Conservation (phyloP, 2,329 filamentous ascomycete species). For the Ophiosphaerella herpotricha region DNA sequence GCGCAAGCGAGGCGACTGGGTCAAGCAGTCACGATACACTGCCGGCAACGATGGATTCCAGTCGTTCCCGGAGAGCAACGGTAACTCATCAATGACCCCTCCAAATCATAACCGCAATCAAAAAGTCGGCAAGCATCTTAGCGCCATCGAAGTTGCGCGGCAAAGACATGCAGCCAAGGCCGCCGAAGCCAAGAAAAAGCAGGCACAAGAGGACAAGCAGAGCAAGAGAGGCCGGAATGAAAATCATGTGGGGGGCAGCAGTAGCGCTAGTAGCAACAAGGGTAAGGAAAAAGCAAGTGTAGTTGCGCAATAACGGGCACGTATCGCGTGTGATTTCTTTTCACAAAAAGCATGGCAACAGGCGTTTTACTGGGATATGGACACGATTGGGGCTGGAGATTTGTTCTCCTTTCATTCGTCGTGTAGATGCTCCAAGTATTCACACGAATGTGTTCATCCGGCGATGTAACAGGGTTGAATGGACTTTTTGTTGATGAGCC, state of each 20-base stretch:
- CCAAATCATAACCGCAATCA: slow-evolving; percentile 15
- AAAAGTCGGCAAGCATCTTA: slow-evolving; percentile 34
- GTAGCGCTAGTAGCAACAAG: slow-evolving; percentile 18
- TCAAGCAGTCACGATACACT: slow-evolving; percentile 60
- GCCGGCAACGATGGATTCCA: slow-evolving; percentile 58
- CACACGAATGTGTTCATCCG: no score
- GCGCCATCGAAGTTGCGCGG: slow-evolving; percentile 60
- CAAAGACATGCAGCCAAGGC: slow-evolving; percentile 58
- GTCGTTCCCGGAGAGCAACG: slow-evolving; percentile 51
- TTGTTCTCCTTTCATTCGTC: slow-evolving; percentile 24
- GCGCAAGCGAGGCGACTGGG: slow-evolving; percentile 66
- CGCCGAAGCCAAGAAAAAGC: slow-evolving; percentile 38
- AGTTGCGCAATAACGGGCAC: slow-evolving; percentile 25
- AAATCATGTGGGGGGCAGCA: slow-evolving; percentile 15
- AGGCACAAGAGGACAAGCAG: slow-evolving; percentile 34
- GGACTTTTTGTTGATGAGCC: no score
- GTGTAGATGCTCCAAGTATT: neutral
- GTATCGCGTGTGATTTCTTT: slow-evolving; percentile 13
- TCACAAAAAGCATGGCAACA: slow-evolving; percentile 22
- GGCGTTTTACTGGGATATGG: slow-evolving; percentile 19
- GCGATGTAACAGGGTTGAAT: no score
- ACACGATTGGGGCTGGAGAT: no score
- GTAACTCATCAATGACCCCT: slow-evolving; percentile 21
- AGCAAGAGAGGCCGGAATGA: slow-evolving; percentile 24
- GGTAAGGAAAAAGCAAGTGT: slow-evolving; percentile 31